Evolutionary conservation across 2,329 filamentous ascomycete genomes (phyloP), one percentile per base, ranked within the genome.

Genomic region (Trichoderma sp.): DNA sequence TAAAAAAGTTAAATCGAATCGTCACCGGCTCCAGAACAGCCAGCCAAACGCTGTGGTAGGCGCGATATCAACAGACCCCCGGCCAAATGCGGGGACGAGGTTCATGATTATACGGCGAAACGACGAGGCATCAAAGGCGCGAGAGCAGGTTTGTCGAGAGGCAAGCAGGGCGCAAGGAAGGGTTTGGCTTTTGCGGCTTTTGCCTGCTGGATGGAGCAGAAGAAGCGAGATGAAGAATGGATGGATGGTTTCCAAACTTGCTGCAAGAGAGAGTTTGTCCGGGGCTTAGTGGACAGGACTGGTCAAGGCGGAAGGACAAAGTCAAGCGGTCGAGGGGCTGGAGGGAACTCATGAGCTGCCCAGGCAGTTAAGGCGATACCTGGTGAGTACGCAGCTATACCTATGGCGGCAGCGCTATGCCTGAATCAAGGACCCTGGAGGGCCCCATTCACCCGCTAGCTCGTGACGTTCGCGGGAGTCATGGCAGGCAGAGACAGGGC

Each of bases 21-120:
- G 75, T 76, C 75, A 76, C 75, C 71, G 75, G 75, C 56, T 69
- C 56, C 63, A 60, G 45, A 31, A 33, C 31, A 35, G 62, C 60
- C 38, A 71, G 65, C 72, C 72, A 66, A 63, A 71, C 53, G 72
- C 65, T 66, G 71, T 50, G 41, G 72, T 71, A 73, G 76, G 73
- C 77, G 78, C 78, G 76, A 77, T 79, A 79, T 79, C 77, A 77
- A 76, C 76, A 77, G 78, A 80, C 79, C 80, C 78, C 77, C 79
- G 77, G 78, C 77, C 78, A 77, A 75, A 76, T 77, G 79, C 79
- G 79, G 79, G 79, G 79, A 77, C 72, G 76, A 74, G 73, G 77
- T 60, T 80, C 80, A 81, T 81, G 78, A 72, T 78, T 78, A 62
- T 67, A 67, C 45, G 33, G 71, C 50, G 45, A 56, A 60, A 62